phyloP scores from a whole-genome alignment of 1,284 basidiomycete species.

The Caloboletus inedulis region DNA sequence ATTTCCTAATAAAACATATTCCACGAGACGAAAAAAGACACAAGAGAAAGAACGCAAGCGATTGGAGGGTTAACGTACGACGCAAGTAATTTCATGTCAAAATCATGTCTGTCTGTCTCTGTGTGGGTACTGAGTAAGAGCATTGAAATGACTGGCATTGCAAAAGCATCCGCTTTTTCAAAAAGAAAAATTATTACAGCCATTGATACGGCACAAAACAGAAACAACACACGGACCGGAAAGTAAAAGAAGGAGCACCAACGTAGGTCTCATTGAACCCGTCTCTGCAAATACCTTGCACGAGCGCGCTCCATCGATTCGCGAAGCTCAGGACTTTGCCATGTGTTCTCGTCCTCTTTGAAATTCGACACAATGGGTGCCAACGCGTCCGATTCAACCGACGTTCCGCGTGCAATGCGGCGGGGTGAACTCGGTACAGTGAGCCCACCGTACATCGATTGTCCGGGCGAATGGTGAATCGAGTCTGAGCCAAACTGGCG shows the following conservation, averaged over 20 bases:
- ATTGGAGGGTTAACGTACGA: neutral
- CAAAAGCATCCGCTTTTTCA: neutral
- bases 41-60: neutral
- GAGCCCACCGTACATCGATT: conserved; percentile 13
- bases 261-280: conserved; percentile 12
- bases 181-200: neutral
- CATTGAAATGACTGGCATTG: conserved; percentile 6
- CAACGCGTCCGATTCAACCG: conserved; percentile 32
- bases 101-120: neutral
- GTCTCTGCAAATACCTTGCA: conserved; percentile 35
- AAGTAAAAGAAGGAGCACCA: neutral
- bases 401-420: conserved; percentile 21
- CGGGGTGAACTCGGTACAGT: conserved; percentile 18
- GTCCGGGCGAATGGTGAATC: conserved; percentile 19
- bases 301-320: conserved; percentile 65
- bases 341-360: conserved; percentile 40
- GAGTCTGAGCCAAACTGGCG: conserved; percentile 28
- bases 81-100: conserved; percentile 1
- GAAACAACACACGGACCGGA: neutral
- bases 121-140: neutral
- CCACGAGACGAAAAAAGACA: neutral
- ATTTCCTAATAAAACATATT: neutral
- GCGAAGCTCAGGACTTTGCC: conserved; percentile 57
- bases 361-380: conserved; percentile 26
- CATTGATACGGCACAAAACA: neutral